Conservation (phyloP, 768 basidiomycete species). For the Pilatotrama ljubarskyi region DNA sequence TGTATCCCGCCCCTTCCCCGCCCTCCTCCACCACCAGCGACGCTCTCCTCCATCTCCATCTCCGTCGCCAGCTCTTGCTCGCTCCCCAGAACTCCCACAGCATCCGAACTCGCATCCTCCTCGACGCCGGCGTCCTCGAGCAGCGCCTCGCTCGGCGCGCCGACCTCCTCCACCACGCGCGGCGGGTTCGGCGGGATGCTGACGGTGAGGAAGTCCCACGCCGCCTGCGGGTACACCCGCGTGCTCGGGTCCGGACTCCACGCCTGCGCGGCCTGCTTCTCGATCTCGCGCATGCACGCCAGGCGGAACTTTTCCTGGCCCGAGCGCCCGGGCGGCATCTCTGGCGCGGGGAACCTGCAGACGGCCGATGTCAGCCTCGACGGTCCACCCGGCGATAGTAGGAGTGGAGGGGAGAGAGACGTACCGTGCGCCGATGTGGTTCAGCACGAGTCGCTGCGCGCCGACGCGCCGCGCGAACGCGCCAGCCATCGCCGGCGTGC, state of each 20-base stretch:
- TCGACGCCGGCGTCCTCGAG: not conserved
- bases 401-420: constrained; percentile 19
- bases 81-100: no score
- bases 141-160: not conserved
- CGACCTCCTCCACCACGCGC: not conserved
- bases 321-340: not conserved
- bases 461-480: constrained; percentile 62
- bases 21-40: not conserved
- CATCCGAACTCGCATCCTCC: no score
- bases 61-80: not conserved
- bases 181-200: constrained; percentile 20
- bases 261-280: constrained; percentile 30
- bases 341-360: constrained; percentile 30
- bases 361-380: not conserved
- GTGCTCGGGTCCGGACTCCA: constrained; percentile 23
- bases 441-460: constrained; percentile 65
- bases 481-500: constrained; percentile 78
- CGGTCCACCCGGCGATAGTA: not conserved
- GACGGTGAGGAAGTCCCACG: constrained; percentile 48
- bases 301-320: constrained; percentile 22
- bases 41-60: not conserved
- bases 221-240: constrained; percentile 46
- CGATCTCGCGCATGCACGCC: constrained; percentile 32
- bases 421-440: constrained; percentile 76
- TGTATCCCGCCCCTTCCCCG: not conserved